Evolutionary conservation across 2,329 filamentous ascomycete genomes (phyloP).

Genomic region (Plenodomus biglobosus): DNA sequence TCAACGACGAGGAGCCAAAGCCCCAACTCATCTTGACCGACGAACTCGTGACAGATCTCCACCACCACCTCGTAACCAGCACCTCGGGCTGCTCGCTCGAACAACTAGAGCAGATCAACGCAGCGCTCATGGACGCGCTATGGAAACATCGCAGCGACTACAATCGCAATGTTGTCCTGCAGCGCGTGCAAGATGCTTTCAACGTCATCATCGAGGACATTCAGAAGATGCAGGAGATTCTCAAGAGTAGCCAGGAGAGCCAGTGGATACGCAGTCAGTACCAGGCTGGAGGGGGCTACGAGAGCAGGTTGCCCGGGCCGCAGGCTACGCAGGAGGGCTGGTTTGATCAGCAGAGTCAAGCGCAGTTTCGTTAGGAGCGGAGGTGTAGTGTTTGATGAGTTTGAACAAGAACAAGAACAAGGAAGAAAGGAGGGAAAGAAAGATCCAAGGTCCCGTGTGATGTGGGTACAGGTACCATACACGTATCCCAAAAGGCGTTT

Average conservation of each 20-base stretch:
- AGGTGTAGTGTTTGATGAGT: background rate
- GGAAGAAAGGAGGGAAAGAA: no score
- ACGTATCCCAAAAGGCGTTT: no score
- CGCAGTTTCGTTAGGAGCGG: background rate
- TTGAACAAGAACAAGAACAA: no score
- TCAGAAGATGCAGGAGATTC: conserved; percentile 53
- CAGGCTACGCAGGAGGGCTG: conserved; percentile 8
- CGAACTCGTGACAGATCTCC: conserved; percentile 58
- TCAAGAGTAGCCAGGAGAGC: conserved; percentile 45
- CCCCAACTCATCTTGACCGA: conserved; percentile 51
- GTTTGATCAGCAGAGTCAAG: conserved; percentile 4
- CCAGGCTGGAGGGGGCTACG: background rate
- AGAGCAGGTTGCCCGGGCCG: conserved; percentile 1
- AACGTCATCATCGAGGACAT: conserved; percentile 74
- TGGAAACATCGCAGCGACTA: conserved; percentile 80
- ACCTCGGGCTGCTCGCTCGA: conserved; percentile 84
- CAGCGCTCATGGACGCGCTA: conserved; percentile 84
- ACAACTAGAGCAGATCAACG: conserved; percentile 91
- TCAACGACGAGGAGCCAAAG: conserved; percentile 44
- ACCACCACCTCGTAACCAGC: conserved; percentile 63
- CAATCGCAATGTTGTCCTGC: conserved; percentile 76
- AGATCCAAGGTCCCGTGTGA: no score
- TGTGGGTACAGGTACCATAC: no score
- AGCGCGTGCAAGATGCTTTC: conserved; percentile 67
- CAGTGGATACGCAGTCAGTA: background rate